These are phyloP conservation scores for Comarum palustre DNA, from an alignment of 306 rosid genomes.

Conservation along the genomic window DNA sequence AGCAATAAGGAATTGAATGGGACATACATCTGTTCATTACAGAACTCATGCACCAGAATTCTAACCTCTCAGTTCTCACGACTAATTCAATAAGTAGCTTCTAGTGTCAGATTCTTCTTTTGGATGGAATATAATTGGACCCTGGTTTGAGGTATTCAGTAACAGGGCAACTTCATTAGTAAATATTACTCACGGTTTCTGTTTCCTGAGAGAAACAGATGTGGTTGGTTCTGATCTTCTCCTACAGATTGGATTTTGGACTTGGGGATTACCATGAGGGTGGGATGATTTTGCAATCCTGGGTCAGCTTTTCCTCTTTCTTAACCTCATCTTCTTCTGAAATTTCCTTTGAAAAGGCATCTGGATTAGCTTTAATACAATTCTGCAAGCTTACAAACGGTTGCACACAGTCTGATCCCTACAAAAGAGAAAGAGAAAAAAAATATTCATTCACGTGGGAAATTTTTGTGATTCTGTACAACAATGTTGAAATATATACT, in stretches of 20 bases:
- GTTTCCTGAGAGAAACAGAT: not conserved
- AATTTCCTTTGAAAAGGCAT: conserved; percentile 65
- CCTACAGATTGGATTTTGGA: conserved; percentile 59
- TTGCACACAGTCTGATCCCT: conserved; percentile 91
- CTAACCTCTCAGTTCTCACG: not conserved
- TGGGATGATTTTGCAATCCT: conserved; percentile 61
- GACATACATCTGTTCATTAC: not conserved
- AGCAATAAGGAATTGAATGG: not conserved
- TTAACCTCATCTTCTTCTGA: conserved; percentile 47
- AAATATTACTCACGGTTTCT: not conserved
- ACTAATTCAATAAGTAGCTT: not conserved
- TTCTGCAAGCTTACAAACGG: conserved; percentile 82
- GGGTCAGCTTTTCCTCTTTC: conserved; percentile 35
- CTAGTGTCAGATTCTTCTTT: not conserved
- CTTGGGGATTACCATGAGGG: conserved; percentile 63
- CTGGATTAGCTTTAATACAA: conserved; percentile 83
- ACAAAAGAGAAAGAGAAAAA: conserved; percentile 20
- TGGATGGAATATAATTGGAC: not conserved
- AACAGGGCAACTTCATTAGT: not conserved
- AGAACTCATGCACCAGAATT: not conserved
- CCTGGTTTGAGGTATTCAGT: not conserved
- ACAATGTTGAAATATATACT: not conserved
- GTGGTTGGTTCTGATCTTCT: not conserved
- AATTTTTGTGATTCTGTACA: not conserved
- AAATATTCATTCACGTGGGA: not conserved